phyloP scores from a whole-genome alignment of 495 filamentous ascomycete species.

The Cetradonia linearis region DNA sequence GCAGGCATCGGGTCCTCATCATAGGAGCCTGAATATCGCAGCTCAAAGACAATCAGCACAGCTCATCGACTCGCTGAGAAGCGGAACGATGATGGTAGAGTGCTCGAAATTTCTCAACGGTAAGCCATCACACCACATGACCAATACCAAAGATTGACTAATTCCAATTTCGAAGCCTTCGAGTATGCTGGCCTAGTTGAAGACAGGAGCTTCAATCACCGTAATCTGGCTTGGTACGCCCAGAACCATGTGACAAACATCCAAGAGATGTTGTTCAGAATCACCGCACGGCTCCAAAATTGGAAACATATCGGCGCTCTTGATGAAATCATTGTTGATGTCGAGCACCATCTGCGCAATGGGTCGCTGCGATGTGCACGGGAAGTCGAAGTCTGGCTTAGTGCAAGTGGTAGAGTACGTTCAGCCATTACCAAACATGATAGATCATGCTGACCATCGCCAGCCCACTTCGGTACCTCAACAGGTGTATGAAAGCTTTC shows the following conservation, averaged over 20 bases:
- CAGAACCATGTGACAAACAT: constrained; percentile 12
- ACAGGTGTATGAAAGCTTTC: constrained; percentile 4
- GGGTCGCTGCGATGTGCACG: constrained; percentile 12
- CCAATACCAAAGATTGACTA: background rate
- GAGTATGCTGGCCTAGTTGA: constrained; percentile 5
- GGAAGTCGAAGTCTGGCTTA: constrained; percentile 15
- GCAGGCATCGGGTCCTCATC: background rate
- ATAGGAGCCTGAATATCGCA: too few relatives aligned
- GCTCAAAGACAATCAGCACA: background rate
- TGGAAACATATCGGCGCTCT: constrained; percentile 8
- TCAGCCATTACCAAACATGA: background rate
- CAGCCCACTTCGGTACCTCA: constrained; percentile 2
- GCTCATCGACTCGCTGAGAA: background rate
- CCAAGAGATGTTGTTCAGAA: constrained; percentile 10
- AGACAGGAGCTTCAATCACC: background rate
- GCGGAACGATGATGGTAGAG: background rate
- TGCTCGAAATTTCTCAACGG: constrained; percentile 5
- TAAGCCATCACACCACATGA: background rate
- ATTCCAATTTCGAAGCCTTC: background rate
- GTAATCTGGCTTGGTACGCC: constrained; percentile 12
- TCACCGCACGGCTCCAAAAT: constrained; percentile 1
- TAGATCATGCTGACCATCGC: background rate
- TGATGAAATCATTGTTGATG: background rate
- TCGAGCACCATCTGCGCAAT: background rate
- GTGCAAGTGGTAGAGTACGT: constrained; percentile 11